These are phyloP conservation scores for Stromatinia cepivora DNA, from an alignment of 2,329 filamentous ascomycete species.

Conservation along the genomic window DNA sequence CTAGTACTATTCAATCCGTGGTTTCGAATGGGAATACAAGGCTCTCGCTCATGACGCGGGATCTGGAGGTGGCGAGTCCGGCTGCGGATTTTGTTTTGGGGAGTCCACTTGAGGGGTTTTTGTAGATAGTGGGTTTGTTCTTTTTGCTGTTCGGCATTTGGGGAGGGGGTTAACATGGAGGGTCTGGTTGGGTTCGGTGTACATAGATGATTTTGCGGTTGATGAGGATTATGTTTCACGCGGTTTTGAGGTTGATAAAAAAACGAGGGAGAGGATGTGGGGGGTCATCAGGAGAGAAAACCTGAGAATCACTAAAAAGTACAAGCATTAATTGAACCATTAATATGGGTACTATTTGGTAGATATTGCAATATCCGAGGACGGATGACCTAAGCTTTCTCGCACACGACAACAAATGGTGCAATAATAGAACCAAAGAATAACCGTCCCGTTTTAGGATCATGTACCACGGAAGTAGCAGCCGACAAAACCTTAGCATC, in stretches of 20 bases:
- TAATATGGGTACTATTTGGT: neutral
- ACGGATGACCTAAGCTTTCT: neutral
- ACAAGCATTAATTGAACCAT: neutral
- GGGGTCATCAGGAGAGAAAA: too few relatives aligned
- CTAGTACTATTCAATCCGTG: neutral
- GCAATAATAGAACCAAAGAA: neutral
- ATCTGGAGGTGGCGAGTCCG: neutral
- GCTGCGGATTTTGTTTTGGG: neutral
- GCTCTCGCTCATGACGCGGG: neutral
- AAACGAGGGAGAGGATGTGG: neutral
- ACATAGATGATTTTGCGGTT: neutral
- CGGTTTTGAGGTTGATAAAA: too few relatives aligned
- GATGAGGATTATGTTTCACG: neutral
- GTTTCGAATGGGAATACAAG: neutral
- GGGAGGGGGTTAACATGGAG: neutral
- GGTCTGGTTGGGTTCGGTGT: neutral
- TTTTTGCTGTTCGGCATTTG: neutral
- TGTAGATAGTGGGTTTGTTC: neutral
- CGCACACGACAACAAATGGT: neutral
- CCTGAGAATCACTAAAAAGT: too few relatives aligned
- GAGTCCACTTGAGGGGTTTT: neutral
- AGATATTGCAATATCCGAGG: neutral
- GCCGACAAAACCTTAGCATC: neutral
- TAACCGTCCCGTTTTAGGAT: neutral
- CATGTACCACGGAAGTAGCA: constrained; percentile 2